Conservation (phyloP, 805 yeast species). For the Hanseniaspora pseudoguilliermondii region DNA sequence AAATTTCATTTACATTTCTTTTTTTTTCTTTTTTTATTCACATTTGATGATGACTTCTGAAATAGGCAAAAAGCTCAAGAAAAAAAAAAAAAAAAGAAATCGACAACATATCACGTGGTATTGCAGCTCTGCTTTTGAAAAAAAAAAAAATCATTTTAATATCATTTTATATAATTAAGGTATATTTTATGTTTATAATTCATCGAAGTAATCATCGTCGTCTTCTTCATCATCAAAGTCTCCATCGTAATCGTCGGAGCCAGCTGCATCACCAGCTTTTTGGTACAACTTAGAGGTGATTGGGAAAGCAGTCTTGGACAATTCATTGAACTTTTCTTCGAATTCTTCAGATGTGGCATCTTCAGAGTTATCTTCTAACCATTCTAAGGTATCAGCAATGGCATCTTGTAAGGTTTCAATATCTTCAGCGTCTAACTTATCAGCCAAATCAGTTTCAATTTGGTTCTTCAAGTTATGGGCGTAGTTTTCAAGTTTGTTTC, state of each 20-base stretch:
- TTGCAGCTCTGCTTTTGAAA: background rate
- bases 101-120: background rate
- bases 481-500: conserved; percentile 78
- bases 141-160: background rate
- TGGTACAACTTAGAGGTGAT: conserved; percentile 78
- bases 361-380: conserved; percentile 78
- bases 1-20: too few species aligned
- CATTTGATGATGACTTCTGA: background rate
- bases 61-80: background rate
- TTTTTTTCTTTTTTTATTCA: background rate
- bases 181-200: conserved; percentile 31
- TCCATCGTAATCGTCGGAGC: conserved; percentile 33
- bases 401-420: conserved; percentile 82
- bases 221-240: conserved; percentile 46
- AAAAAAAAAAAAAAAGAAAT: background rate
- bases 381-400: conserved; percentile 69
- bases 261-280: conserved; percentile 38
- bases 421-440: conserved; percentile 78
- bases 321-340: conserved; percentile 77
- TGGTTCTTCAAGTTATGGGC: conserved; percentile 73
- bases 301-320: conserved; percentile 76
- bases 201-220: conserved; percentile 46
- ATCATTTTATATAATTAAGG: background rate
- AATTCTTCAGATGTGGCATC: conserved; percentile 85
- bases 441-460: conserved; percentile 49